Evolutionary conservation across 1,284 basidiomycete genomes (phyloP).

Genomic region (Agroathelia rolfsii): DNA sequence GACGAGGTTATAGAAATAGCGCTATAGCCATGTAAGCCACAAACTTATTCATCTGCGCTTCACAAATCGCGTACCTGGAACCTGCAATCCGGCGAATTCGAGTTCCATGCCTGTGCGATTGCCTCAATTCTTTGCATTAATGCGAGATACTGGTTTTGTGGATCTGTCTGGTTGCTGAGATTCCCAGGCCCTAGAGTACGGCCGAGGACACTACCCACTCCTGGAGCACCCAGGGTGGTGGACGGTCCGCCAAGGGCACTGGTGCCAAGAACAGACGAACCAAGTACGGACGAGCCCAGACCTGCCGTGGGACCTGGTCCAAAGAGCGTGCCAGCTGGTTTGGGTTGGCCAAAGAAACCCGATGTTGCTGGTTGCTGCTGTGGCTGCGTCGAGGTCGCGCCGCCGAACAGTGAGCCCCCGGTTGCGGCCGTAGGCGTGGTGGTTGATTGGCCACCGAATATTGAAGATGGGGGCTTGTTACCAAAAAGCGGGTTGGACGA

Average conservation of each 20-base stretch:
- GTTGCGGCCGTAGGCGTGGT: no score
- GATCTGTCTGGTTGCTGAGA: conserved; percentile 45
- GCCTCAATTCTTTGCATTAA: conserved; percentile 56
- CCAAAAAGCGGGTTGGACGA: conserved; percentile 14
- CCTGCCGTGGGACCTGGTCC: no score
- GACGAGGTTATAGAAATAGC: conserved; percentile 83
- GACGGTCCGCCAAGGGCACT: no score
- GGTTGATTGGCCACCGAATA: no score
- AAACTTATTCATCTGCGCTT: conserved; percentile 5
- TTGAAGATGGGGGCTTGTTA: no score
- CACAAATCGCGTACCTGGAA: conserved; percentile 56
- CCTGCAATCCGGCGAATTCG: conserved; percentile 58
- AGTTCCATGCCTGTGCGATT: conserved; percentile 67
- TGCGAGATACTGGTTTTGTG: conserved; percentile 48
- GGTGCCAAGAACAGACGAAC: no score
- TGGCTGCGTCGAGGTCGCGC: no score
- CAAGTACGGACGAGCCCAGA: no score
- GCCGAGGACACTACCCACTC: conserved; percentile 21
- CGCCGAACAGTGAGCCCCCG: no score
- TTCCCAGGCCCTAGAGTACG: conserved; percentile 24
- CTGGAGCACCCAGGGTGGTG: conserved; percentile 16
- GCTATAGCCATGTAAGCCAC: no score
- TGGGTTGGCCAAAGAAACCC: conserved; percentile 23
- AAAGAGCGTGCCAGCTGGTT: conserved; percentile 22
- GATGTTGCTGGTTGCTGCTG: no score